These are phyloP conservation scores for Entelexis paramagnoliae DNA, from an alignment of 1,139 yeast species.

Conservation along the genomic window DNA sequence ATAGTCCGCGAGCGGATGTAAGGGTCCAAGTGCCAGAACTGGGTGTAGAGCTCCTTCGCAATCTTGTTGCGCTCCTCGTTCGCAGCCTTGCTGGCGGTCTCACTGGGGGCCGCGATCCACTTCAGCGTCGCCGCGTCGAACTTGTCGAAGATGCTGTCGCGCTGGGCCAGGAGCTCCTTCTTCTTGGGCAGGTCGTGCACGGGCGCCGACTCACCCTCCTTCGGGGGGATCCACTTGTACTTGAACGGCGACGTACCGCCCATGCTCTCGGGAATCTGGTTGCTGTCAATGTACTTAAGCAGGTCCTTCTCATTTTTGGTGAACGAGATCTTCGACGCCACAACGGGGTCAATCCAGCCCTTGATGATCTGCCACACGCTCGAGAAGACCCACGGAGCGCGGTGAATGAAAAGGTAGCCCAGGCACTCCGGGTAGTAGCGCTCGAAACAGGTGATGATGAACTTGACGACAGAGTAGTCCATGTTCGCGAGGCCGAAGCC, in stretches of 20 bases:
- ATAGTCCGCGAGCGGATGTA: conserved; percentile 58
- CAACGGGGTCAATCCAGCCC: conserved; percentile 83
- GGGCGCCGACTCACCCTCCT: conserved; percentile 39
- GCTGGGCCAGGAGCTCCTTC: conserved; percentile 38
- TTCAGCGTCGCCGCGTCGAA: conserved; percentile 45
- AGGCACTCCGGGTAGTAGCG: conserved; percentile 82
- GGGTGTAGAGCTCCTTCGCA: conserved; percentile 42
- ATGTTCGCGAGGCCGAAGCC: conserved; percentile 70
- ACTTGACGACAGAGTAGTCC: conserved; percentile 75
- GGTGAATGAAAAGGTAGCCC: conserved; percentile 65
- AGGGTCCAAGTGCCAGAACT: conserved; percentile 58
- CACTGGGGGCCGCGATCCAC: conserved; percentile 50
- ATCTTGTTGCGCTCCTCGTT: conserved; percentile 39
- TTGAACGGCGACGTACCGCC: conserved; percentile 58
- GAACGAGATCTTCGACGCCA: conserved; percentile 68
- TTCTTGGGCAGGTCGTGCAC: conserved; percentile 38
- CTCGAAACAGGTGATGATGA: conserved; percentile 66
- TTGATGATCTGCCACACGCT: conserved; percentile 80
- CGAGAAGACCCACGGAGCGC: conserved; percentile 83
- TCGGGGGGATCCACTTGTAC: conserved; percentile 48
- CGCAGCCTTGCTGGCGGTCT: conserved; percentile 35
- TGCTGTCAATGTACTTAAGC: conserved; percentile 43
- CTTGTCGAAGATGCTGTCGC: conserved; percentile 39
- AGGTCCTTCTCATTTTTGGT: conserved; percentile 54
- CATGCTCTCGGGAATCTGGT: conserved; percentile 48